Conservation (phyloP, 78 protist species). For the Dictyostelium discoideum region DNA sequence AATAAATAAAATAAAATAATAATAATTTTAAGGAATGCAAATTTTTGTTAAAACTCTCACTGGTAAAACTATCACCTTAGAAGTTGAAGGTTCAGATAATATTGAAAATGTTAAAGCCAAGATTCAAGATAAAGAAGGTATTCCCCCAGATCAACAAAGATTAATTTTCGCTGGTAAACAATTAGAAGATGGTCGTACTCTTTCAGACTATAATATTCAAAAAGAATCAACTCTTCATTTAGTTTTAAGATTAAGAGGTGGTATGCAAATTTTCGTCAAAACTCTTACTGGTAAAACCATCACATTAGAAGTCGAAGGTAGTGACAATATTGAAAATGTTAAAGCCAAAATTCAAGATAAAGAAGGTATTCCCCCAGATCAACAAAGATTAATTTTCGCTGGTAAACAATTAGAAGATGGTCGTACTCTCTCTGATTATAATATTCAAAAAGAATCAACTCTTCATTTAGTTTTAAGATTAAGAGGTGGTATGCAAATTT, state of each 20-base stretch:
- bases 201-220: constrained; percentile 97
- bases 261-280: neutral
- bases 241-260: constrained; percentile 14
- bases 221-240: constrained; percentile 96
- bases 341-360: neutral
- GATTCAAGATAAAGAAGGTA: constrained; percentile 92
- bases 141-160: constrained; percentile 98
- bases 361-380: neutral
- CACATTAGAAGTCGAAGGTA: neutral
- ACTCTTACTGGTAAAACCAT: neutral
- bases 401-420: constrained; percentile 99
- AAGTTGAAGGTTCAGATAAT: constrained; percentile 86
- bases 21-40: constrained; percentile 45
- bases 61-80: constrained; percentile 98
- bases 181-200: constrained; percentile 98
- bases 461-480: constrained; percentile 86
- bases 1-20: too few species aligned
- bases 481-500: neutral
- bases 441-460: constrained; percentile 97
- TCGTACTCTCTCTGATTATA: constrained; percentile 96
- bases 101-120: constrained; percentile 97
- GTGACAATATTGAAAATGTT: neutral
- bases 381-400: constrained; percentile 89
- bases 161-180: constrained; percentile 98
- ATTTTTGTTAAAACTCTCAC: constrained; percentile 97